Evolutionary conservation across 2,329 filamentous ascomycete species (phyloP).

Genomic region (Dothistroma pini): DNA sequence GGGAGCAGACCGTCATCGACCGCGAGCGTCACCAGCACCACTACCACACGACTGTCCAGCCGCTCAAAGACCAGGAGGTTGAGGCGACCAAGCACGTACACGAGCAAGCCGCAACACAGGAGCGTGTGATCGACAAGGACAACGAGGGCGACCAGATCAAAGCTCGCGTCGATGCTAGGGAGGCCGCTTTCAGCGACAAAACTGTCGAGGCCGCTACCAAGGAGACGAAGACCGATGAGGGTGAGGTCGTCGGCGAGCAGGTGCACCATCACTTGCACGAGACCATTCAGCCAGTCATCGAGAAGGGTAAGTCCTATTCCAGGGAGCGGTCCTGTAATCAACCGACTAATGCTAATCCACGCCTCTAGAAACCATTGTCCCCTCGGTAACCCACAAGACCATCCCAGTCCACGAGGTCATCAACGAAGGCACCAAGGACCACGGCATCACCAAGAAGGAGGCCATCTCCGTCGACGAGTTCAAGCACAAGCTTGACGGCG

Average conservation of each 20-base stretch:
- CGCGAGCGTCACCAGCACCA: slow-evolving; percentile 25
- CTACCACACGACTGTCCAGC: slow-evolving; percentile 31
- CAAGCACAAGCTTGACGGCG: slow-evolving; percentile 8
- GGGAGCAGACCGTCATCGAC: slow-evolving; percentile 16
- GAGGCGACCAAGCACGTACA: slow-evolving; percentile 19
- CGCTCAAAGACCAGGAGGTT: slow-evolving; percentile 23
- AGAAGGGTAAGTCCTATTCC: slow-evolving; percentile 23
- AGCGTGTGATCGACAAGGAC: slow-evolving; percentile 23
- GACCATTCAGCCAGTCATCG: slow-evolving; percentile 28
- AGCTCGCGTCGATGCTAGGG: slow-evolving; percentile 20
- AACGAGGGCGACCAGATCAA: slow-evolving; percentile 18
- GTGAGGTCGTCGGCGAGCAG: slow-evolving; percentile 20
- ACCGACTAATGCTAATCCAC: neutral
- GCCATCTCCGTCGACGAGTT: slow-evolving; percentile 29
- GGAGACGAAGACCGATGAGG: slow-evolving; percentile 18
- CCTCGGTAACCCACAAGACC: slow-evolving; percentile 27
- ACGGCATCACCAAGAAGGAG: slow-evolving; percentile 21
- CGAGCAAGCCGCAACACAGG: slow-evolving; percentile 19
- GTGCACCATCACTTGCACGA: slow-evolving; percentile 30
- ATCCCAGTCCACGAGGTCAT: slow-evolving; percentile 26
- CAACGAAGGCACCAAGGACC: slow-evolving; percentile 25
- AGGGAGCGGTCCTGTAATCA: neutral
- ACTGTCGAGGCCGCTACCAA: slow-evolving; percentile 15
- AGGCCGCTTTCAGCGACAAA: slow-evolving; percentile 19
- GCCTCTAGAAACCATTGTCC: slow-evolving; percentile 21